These are phyloP conservation scores for Cystobasidiaceae sp. DNA, from an alignment of 1,284 basidiomycete species.

Conservation along the genomic window DNA sequence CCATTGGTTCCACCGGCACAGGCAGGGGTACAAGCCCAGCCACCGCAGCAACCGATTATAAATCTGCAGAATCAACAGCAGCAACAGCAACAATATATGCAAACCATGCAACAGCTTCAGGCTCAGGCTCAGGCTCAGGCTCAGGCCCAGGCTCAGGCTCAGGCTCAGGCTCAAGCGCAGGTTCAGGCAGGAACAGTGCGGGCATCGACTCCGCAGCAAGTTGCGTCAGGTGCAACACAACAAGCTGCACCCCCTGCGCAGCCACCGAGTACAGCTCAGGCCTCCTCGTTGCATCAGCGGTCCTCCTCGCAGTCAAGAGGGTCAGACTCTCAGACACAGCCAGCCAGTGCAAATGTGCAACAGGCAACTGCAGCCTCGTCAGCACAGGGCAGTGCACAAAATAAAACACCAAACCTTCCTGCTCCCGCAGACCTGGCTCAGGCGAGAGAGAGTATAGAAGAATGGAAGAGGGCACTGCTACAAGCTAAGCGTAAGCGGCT, in stretches of 20 bases:
- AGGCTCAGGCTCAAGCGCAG: neutral
- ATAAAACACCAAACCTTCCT: slow-evolving; percentile 4
- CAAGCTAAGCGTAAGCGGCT: slow-evolving; percentile 3
- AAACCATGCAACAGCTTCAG: slow-evolving; percentile 23
- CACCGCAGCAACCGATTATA: neutral
- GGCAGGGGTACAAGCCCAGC: neutral
- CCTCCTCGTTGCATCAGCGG: neutral
- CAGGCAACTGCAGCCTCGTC: neutral
- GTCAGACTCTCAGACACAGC: too few species aligned
- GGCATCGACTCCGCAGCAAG: neutral
- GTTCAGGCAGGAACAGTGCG: too few species aligned
- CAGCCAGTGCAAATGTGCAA: neutral
- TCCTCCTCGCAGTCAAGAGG: neutral
- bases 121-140: slow-evolving; percentile 8
- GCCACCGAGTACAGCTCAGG: neutral
- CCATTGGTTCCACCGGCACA: slow-evolving; percentile 1
- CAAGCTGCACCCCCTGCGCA: neutral
- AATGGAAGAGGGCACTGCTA: neutral
- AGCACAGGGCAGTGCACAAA: neutral
- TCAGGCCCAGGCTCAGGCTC: neutral
- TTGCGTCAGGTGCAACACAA: slow-evolving; percentile 9
- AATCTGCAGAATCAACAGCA: slow-evolving; percentile 16
- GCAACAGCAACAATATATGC: slow-evolving; percentile 19
- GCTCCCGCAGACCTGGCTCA: neutral
- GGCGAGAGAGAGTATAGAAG: slow-evolving; percentile 12